Conservation (phyloP, 2,329 filamentous ascomycete species). For the Penicillium capsulatum region DNA sequence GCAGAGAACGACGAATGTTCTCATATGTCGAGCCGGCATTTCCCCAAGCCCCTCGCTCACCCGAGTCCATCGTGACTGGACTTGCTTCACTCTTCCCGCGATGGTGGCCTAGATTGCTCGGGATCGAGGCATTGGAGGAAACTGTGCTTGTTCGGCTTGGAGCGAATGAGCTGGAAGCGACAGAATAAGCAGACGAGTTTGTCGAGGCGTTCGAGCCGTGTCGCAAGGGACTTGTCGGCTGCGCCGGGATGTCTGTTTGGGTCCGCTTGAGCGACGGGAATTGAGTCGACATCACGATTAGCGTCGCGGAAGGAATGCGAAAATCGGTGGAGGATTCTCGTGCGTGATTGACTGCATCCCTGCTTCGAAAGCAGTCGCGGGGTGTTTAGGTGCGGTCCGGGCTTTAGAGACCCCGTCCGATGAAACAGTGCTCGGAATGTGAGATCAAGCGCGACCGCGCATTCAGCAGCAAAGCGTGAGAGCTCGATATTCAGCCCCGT, state of each 20-base stretch:
- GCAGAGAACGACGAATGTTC: slow-evolving; percentile 69
- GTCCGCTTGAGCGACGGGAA: slow-evolving; percentile 35
- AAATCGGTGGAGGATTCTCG: slow-evolving; percentile 24
- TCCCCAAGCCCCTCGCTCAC: slow-evolving; percentile 19
- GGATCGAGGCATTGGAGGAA: slow-evolving; percentile 67
- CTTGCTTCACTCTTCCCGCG: slow-evolving; percentile 71
- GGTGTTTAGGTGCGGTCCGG: slow-evolving; percentile 10
- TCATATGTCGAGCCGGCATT: slow-evolving; percentile 65
- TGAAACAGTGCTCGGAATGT: slow-evolving; percentile 12
- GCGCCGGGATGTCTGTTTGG: slow-evolving; percentile 39
- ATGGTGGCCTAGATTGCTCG: slow-evolving; percentile 55
- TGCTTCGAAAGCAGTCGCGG: slow-evolving; percentile 31
- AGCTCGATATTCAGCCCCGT: neutral
- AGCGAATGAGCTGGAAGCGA: slow-evolving; percentile 46
- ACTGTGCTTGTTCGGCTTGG: slow-evolving; percentile 64
- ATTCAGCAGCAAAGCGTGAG: neutral
- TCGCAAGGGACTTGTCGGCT: slow-evolving; percentile 47
- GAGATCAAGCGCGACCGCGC: slow-evolving; percentile 16
- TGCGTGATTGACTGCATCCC: slow-evolving; percentile 40
- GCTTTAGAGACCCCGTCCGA: slow-evolving; percentile 2
- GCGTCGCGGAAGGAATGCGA: slow-evolving; percentile 28
- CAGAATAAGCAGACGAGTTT: slow-evolving; percentile 51
- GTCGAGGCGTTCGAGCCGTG: slow-evolving; percentile 55
- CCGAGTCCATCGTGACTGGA: slow-evolving; percentile 17
- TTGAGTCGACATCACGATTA: slow-evolving; percentile 40